A percentile compares a stretch with the other conserved stretches of the same genome.
Conservation (phyloP, 331 rosid genomes). For the Saraca asoca region DNA sequence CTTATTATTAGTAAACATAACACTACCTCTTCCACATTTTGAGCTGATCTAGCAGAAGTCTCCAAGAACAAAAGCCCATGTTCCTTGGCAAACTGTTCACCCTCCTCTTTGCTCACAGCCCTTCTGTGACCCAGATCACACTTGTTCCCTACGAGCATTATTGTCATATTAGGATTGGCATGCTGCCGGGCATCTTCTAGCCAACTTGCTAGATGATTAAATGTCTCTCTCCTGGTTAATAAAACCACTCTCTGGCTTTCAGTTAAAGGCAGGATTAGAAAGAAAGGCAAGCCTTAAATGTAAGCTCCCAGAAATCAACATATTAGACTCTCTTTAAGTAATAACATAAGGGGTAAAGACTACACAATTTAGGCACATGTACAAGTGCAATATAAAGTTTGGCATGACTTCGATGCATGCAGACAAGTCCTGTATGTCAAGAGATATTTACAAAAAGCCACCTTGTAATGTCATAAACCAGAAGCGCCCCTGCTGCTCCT, state of each 20-base stretch:
- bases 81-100: conserved; percentile 93
- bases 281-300: not conserved
- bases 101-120: conserved; percentile 95
- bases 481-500: conserved; percentile 96
- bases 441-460: conserved; percentile 31
- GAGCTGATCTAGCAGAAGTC: conserved; percentile 88
- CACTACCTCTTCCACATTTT: conserved; percentile 87
- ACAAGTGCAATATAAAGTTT: conserved; percentile 11
- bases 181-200: conserved; percentile 97
- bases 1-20: conserved; percentile 12
- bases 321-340: not conserved
- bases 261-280: conserved; percentile 5
- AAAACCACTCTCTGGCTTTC: conserved; percentile 20
- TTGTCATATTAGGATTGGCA: conserved; percentile 92
- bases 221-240: conserved; percentile 83
- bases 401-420: conserved; percentile 14
- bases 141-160: conserved; percentile 90
- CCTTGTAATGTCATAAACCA: conserved; percentile 97
- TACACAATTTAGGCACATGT: conserved; percentile 15
- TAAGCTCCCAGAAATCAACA: not conserved
- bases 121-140: conserved; percentile 88
- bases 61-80: conserved; percentile 90
- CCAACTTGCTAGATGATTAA: conserved; percentile 87
- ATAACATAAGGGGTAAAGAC: not conserved
- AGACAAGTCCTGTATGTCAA: conserved; percentile 19